A percentile compares a stretch with the other conserved stretches of the same genome.
These are phyloP conservation scores for Myrmaecium sp. DNA, from an alignment of 2,329 filamentous ascomycete species.

Conservation along the genomic window DNA sequence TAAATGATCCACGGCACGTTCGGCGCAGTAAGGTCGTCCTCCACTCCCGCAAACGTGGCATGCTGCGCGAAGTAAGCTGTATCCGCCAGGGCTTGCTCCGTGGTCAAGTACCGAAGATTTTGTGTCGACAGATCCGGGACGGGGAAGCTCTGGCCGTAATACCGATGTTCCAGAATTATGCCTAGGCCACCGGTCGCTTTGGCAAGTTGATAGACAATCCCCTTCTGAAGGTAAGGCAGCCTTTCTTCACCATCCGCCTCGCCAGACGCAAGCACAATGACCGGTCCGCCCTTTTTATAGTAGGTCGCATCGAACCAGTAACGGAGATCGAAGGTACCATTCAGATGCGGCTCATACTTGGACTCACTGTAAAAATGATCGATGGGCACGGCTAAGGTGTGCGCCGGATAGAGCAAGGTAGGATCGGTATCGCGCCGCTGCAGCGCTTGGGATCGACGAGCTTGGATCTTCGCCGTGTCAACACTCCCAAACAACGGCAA, in stretches of 20 bases:
- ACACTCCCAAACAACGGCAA: too few species aligned
- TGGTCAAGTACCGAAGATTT: slow-evolving; percentile 66
- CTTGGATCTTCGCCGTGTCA: too few species aligned
- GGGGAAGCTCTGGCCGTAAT: slow-evolving; percentile 66
- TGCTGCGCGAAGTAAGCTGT: slow-evolving; percentile 65
- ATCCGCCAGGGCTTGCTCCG: slow-evolving; percentile 69
- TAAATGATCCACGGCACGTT: slow-evolving; percentile 60
- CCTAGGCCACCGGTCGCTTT: slow-evolving; percentile 57
- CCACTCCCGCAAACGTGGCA: slow-evolving; percentile 52
- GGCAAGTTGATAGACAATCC: slow-evolving; percentile 54
- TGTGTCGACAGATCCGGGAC: slow-evolving; percentile 47
- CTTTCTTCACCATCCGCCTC: slow-evolving; percentile 49
- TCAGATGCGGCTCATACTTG: slow-evolving; percentile 58
- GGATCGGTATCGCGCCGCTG: slow-evolving; percentile 13
- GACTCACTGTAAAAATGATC: slow-evolving; percentile 76
- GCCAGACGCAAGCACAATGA: slow-evolving; percentile 60
- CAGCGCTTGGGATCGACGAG: background rate
- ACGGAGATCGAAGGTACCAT: slow-evolving; percentile 50
- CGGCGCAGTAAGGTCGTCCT: slow-evolving; percentile 50
- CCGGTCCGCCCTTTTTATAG: slow-evolving; percentile 62
- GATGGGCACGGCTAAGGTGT: slow-evolving; percentile 41
- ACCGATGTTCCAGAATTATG: slow-evolving; percentile 72
- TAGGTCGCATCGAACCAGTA: slow-evolving; percentile 72
- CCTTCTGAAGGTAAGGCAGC: slow-evolving; percentile 58
- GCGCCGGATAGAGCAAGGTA: slow-evolving; percentile 25